Base-by-base conservation (phyloP, 1,284 basidiomycete genomes). In the Boletus hoseneyae region DNA sequence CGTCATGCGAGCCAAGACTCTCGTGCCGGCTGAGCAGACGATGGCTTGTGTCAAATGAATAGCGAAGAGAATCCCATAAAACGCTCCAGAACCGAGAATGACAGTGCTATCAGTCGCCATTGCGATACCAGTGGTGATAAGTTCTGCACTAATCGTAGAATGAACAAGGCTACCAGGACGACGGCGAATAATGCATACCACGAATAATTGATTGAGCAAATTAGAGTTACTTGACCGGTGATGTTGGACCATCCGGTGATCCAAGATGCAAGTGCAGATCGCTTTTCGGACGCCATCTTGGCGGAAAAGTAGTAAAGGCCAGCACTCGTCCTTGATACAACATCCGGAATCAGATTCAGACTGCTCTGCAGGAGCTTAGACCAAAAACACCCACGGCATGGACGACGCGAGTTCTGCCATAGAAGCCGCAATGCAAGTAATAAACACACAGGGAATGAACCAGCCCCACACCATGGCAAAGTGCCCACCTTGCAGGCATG, bases 391-490 rank as follows among this genome's bases (percentile, higher is more conserved):
- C 56, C 62, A 86, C 78, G 85, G 85, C 86, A 88, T 87, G 2
- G 85, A 76, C 1, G 83, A 85, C 6, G 82, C 73, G 30, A 87
- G 58, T 60, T 87, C 85, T 8, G 85, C 85, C 71, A 88, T 77
- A 18, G 77, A 80, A 3, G 78, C 71, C 1, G 84, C 83, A 25
- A 86, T 70, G 13, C 74, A 73, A 60, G 79, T 68, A 32, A 88
- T 81, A 56, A 87, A 85, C 33, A 83, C 67, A 50, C 72, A 77
- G 1, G 85, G 83, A 51, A 87, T 82, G 27, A 85, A 68, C 85
- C 85, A 88, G 8, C 84, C 85, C 68, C 82, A 87, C 4, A 86
- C 76, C 75, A 87, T 80, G 19, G 83, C 84, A 30, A 85, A 79
- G 63, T 87, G 85, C 3, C 84, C 84, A 37, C 83, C 83, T 76